Evolutionary conservation across 129 eudicot species (phyloP), one percentile per base, ranked within the genome.

Genomic region (Artemisia annua): DNA sequence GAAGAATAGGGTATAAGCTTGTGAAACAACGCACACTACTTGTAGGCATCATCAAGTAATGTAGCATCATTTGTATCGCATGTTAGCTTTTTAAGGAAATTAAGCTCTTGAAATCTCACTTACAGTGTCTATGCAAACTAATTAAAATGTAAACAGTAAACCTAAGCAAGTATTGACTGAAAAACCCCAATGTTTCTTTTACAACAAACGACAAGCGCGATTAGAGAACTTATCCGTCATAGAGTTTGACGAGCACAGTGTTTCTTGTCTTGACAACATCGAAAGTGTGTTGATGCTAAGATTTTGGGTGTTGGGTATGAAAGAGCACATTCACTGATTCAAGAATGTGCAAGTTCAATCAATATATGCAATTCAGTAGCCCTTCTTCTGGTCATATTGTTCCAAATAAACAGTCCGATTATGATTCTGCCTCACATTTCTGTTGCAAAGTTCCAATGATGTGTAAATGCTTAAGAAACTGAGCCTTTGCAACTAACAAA

Each of bases 321-420:
- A 51, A 51, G 2, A 51, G 13, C 54, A 51, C 16, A 14, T 14
- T 2, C 43, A 11, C 55, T 51, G n/a, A 51, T 11, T 12, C 14
- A 51, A 51, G 14, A 58, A 58, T 11, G 8, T 18, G 15, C 30
- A 22, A 19, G 5, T 22, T 5, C 12, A 11, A 59, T 59, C 64
- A 19, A 11, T 59, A 24, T 35, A 30, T 30, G 7, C 43, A 35
- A 4, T 86, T n/a, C 99, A 97, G 24, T 76, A 86, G 17, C 99
- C 99, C 54, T 83, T 88, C 73, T 80, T 85, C 82, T 90, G 99
- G 80, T 95, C 97, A 78, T 88, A 91, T 71, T 90, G 97, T 75
- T 95, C 99, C 97, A 95, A 48, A 78, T 77, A 95, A n/a, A 97
- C 97, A 0, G 89, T 90, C 74, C 79, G 83, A 61, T 85, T 83